Percentiles rank a stretch among this genome's conserved stretches.
These are phyloP conservation scores for Amaranthus tricolor DNA, from an alignment of 179 eudicot genomes.

Conservation along the genomic window DNA sequence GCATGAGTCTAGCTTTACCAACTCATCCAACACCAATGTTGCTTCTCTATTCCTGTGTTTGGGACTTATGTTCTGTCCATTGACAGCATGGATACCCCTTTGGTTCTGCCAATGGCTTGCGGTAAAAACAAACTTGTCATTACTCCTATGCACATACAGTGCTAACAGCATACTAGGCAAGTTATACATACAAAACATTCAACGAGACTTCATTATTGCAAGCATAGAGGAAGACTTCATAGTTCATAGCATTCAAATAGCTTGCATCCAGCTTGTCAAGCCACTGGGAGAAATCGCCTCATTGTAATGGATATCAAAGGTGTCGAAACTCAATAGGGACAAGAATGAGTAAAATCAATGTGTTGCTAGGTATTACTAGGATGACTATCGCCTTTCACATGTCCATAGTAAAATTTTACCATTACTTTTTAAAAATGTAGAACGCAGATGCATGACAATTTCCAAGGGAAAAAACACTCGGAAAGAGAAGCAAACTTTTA, in stretches of 20 bases:
- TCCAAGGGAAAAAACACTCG: neutral
- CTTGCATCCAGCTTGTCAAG: neutral
- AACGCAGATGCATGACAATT: neutral
- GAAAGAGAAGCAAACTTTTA: neutral
- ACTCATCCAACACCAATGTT: too few relatives aligned
- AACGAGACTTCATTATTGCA: neutral
- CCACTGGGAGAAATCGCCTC: neutral
- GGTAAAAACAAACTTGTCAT: too few relatives aligned
- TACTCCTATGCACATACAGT: neutral
- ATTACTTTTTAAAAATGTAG: neutral
- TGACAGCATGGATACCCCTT: too few relatives aligned
- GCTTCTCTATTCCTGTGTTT: too few relatives aligned
- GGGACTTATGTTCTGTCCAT: too few relatives aligned
- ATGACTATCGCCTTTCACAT: neutral
- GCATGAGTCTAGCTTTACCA: too few relatives aligned
- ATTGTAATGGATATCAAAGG: neutral
- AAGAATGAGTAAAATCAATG: neutral
- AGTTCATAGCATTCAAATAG: neutral
- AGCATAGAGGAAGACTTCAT: neutral
- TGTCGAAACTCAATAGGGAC: neutral
- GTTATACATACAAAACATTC: neutral
- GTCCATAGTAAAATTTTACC: neutral
- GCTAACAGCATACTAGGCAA: slow-evolving; percentile 1
- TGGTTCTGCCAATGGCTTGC: too few relatives aligned
- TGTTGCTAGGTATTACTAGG: neutral